Evolutionary conservation across 805 yeast genomes (phyloP).

Genomic region (Candida oleophila): DNA sequence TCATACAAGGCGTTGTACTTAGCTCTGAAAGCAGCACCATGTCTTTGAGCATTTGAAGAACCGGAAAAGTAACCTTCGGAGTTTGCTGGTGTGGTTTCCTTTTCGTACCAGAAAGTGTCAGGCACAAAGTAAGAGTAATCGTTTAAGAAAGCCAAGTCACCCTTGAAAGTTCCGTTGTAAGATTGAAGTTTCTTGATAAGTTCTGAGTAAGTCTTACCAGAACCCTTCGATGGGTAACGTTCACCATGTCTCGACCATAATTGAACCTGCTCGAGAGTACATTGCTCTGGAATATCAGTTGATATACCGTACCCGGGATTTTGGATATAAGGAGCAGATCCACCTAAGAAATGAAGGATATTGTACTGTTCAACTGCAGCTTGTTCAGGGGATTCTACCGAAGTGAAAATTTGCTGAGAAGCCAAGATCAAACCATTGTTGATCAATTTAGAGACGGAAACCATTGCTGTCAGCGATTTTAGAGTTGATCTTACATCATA

Average conservation of each 20-base stretch:
- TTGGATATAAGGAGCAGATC: constrained; percentile 52
- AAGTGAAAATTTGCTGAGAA: constrained; percentile 23
- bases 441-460: constrained; percentile 27
- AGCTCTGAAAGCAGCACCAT: constrained; percentile 49
- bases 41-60: constrained; percentile 43
- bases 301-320: constrained; percentile 52
- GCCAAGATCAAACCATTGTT: constrained; percentile 32
- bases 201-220: constrained; percentile 27
- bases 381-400: constrained; percentile 33
- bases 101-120: constrained; percentile 39
- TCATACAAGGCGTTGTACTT: constrained; percentile 50
- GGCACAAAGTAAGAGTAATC: constrained; percentile 52
- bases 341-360: constrained; percentile 48
- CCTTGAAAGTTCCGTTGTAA: constrained; percentile 34
- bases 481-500: background rate
- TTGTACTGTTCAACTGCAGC: constrained; percentile 42
- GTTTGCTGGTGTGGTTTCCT: constrained; percentile 49
- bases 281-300: constrained; percentile 43
- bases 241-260: constrained; percentile 75
- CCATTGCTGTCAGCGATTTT: constrained; percentile 20
- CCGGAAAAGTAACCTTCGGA: constrained; percentile 52
- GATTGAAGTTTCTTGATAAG: constrained; percentile 23
- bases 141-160: constrained; percentile 54
- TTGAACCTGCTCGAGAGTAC: constrained; percentile 62
- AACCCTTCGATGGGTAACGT: constrained; percentile 46